Percentiles rank a stretch among this genome's conserved stretches.
phyloP scores from a whole-genome alignment of 176 grass and related monocot species.

The Oropetium thomaeum region DNA sequence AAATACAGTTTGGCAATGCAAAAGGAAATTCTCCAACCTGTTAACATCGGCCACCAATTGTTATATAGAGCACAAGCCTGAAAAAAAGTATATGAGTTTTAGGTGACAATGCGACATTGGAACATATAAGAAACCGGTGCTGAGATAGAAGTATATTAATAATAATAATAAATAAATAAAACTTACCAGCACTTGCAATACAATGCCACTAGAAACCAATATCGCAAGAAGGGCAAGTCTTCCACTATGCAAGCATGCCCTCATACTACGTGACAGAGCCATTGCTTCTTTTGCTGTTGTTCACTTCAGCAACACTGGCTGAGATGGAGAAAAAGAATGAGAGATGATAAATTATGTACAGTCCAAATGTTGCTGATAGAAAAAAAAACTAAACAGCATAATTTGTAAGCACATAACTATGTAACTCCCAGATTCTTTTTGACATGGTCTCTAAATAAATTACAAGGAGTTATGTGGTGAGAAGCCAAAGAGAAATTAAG shows the following conservation, averaged over 20 bases:
- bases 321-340: neutral
- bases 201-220: constrained; percentile 69
- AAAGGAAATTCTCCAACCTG: constrained; percentile 48
- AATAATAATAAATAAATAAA: constrained; percentile 6
- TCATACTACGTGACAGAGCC: constrained; percentile 61
- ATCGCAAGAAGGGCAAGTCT: constrained; percentile 75
- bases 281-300: constrained; percentile 23
- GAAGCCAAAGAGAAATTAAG: neutral
- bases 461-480: neutral
- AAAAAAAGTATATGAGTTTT: constrained; percentile 1
- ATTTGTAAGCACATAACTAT: neutral
- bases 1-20: neutral
- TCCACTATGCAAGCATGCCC: constrained; percentile 64
- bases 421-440: neutral
- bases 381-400: neutral
- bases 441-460: neutral
- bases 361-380: neutral
- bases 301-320: constrained; percentile 9
- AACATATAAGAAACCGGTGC: neutral
- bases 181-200: constrained; percentile 84
- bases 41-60: constrained; percentile 99
- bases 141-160: too few relatives aligned
- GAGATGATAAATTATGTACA: neutral
- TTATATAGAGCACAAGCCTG: constrained; percentile 86
- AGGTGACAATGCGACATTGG: neutral